Percentiles rank a stretch among this genome's conserved stretches.
These are phyloP conservation scores for Russula vinacea DNA, from an alignment of 768 basidiomycete genomes.

Conservation along the genomic window DNA sequence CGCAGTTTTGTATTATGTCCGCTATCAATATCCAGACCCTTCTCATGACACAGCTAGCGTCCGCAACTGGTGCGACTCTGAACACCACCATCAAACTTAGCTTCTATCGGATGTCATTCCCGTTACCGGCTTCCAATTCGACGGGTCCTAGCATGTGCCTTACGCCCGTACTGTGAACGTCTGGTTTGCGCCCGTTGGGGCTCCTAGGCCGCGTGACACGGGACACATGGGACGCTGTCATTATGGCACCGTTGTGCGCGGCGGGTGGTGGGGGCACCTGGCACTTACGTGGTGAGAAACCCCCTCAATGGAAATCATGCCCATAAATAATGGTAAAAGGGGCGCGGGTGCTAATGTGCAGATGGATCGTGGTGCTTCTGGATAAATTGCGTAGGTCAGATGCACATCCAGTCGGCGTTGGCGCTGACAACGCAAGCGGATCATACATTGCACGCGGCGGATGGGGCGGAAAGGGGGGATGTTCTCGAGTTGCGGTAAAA, in stretches of 20 bases:
- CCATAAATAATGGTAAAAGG: background rate
- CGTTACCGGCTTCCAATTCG: background rate
- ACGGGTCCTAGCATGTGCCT: background rate
- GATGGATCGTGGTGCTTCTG: background rate
- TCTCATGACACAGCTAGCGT: slow-evolving; percentile 8
- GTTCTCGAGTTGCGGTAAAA: background rate
- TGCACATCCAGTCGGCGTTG: background rate
- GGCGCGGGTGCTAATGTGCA: background rate
- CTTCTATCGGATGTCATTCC: background rate
- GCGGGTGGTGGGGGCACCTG: background rate
- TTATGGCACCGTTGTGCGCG: background rate
- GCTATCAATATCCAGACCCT: slow-evolving; percentile 11
- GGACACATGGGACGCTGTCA: background rate
- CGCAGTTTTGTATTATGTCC: slow-evolving; percentile 21
- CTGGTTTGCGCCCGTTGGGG: background rate
- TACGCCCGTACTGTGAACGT: slow-evolving; percentile 5
- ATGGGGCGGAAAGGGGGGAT: background rate
- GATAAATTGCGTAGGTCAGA: background rate
- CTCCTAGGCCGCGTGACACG: background rate
- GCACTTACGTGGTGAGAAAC: background rate
- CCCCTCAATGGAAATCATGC: background rate
- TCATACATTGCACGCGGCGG: background rate
- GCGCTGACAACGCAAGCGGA: background rate
- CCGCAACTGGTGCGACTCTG: background rate
- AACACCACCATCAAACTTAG: background rate